Conservation (phyloP, 352 stramenopile species). For the Phytopythium mirpurense region DNA sequence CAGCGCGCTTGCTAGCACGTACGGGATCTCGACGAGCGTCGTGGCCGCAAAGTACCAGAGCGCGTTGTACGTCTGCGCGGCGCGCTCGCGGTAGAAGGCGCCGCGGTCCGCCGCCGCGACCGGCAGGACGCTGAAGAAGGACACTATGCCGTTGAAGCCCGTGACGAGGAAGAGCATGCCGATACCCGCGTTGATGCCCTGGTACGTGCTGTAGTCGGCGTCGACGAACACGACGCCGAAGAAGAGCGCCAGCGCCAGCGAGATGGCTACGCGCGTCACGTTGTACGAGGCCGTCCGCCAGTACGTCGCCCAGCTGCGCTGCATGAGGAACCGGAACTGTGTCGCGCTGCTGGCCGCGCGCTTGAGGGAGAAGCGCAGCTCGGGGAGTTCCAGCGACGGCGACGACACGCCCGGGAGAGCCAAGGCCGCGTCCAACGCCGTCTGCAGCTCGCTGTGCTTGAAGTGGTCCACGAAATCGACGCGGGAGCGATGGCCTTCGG, state of each 20-base stretch:
- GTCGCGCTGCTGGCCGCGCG: conserved; percentile 18
- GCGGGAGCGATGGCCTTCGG: neutral
- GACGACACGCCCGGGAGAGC: conserved; percentile 24
- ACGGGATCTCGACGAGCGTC: conserved; percentile 73
- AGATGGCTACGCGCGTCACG: conserved; percentile 60
- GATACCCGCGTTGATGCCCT: conserved; percentile 44
- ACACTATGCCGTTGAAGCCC: conserved; percentile 80
- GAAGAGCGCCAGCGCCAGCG: conserved; percentile 63
- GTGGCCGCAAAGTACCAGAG: conserved; percentile 62
- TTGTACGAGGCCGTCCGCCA: conserved; percentile 77
- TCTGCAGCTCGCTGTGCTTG: conserved; percentile 24
- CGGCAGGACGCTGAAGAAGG: conserved; percentile 75
- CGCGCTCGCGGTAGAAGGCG: conserved; percentile 66
- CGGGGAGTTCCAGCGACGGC: conserved; percentile 16
- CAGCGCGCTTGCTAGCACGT: conserved; percentile 31
- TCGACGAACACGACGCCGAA: conserved; percentile 70
- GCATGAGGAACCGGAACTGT: conserved; percentile 32
- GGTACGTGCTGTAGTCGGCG: conserved; percentile 40
- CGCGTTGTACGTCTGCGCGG: conserved; percentile 77
- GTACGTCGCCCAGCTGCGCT: conserved; percentile 30
- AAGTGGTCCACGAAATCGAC: conserved; percentile 37
- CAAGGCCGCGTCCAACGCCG: conserved; percentile 13
- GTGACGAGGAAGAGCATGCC: conserved; percentile 84
- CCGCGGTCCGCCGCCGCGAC: conserved; percentile 77
- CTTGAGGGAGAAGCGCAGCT: conserved; percentile 27